Evolutionary conservation across 257 asterid genomes (phyloP).

Genomic region (Solanum pennellii): DNA sequence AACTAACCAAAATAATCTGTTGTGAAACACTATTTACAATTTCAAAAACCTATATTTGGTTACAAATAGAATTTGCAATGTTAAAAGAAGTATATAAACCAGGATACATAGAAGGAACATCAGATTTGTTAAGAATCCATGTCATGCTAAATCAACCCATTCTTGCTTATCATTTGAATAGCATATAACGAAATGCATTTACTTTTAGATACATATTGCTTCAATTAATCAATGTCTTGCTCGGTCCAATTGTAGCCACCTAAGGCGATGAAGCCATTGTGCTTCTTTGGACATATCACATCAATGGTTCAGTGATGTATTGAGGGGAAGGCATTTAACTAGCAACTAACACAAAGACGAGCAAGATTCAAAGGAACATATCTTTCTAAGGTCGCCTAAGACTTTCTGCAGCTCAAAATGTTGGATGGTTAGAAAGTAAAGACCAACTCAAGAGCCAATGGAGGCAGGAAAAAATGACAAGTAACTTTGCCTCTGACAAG

Average conservation of each 20-base stretch:
- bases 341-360: neutral
- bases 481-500: neutral
- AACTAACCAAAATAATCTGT: neutral
- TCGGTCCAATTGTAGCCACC: neutral
- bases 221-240: neutral
- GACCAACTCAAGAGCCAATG: neutral
- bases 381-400: neutral
- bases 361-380: neutral
- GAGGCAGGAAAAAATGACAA: neutral
- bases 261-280: neutral
- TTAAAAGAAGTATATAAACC: neutral
- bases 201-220: neutral
- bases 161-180: neutral
- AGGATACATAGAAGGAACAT: neutral
- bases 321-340: neutral
- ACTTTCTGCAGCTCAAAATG: neutral
- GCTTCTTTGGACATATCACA: neutral
- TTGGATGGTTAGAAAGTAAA: neutral
- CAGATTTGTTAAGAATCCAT: neutral
- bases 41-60: neutral
- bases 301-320: neutral
- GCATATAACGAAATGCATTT: neutral
- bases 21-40: neutral
- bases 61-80: neutral
- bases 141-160: neutral